Percentiles rank a stretch among this genome's conserved stretches.
Evolutionary conservation across 352 stramenopile species (phyloP).

Genomic region (Pythium plurisporium): DNA sequence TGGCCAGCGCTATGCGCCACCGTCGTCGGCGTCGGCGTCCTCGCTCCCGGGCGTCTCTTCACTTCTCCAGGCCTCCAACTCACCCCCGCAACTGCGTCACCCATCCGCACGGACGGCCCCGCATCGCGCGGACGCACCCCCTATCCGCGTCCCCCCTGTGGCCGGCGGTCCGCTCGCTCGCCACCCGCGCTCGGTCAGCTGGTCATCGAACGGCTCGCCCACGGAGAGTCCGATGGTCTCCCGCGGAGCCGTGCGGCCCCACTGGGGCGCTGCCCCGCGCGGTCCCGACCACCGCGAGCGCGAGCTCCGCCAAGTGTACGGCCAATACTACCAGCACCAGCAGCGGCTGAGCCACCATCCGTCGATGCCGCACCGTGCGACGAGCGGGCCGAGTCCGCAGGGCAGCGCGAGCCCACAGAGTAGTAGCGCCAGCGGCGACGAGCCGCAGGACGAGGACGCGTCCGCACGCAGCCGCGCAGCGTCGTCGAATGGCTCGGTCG

Average conservation of each 20-base stretch:
- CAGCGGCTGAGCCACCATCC: conserved; percentile 1
- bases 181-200: conserved; percentile 5
- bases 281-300: background rate
- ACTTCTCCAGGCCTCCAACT: conserved; percentile 1
- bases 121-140: background rate
- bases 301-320: background rate
- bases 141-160: background rate
- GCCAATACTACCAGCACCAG: conserved; percentile 1
- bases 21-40: background rate
- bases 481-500: background rate
- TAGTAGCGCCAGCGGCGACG: no score
- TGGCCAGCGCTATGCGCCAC: background rate
- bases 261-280: background rate
- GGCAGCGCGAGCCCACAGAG: background rate
- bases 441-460: background rate
- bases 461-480: no score
- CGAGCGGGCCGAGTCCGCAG: no score
- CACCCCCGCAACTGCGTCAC: background rate
- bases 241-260: background rate
- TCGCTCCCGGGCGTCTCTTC: conserved; percentile 12
- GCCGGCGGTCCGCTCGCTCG: background rate
- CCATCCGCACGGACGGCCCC: no score
- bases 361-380: background rate
- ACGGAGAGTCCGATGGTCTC: background rate
- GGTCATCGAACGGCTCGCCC: conserved; percentile 4